A percentile compares a stretch with the other conserved stretches of the same genome.
These are phyloP conservation scores for Wickerhamomyces bovis DNA, from an alignment of 805 yeast species.

Conservation along the genomic window DNA sequence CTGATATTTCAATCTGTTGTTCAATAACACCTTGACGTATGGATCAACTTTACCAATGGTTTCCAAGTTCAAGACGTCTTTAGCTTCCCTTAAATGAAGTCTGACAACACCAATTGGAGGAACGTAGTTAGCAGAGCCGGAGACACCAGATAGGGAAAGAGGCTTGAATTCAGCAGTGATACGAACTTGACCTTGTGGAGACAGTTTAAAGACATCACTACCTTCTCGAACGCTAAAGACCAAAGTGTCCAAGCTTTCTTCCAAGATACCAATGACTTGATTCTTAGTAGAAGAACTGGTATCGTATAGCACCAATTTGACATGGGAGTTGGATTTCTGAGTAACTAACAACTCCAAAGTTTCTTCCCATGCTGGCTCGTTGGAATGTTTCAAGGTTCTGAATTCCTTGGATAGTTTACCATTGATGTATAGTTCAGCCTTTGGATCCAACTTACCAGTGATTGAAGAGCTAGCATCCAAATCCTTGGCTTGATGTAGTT, in stretches of 20 bases:
- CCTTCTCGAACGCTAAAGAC: slow-evolving; percentile 41
- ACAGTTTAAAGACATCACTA: slow-evolving; percentile 42
- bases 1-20: slow-evolving; percentile 50
- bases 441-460: slow-evolving; percentile 45
- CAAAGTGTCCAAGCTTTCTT: slow-evolving; percentile 36
- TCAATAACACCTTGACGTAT: slow-evolving; percentile 52
- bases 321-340: slow-evolving; percentile 48
- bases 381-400: slow-evolving; percentile 58
- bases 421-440: slow-evolving; percentile 60
- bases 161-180: slow-evolving; percentile 68
- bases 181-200: slow-evolving; percentile 50
- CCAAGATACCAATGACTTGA: slow-evolving; percentile 46
- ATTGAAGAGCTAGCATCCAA: slow-evolving; percentile 49
- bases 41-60: slow-evolving; percentile 74
- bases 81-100: slow-evolving; percentile 50
- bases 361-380: slow-evolving; percentile 71
- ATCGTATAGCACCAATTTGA: slow-evolving; percentile 58
- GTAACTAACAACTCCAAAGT: slow-evolving; percentile 55
- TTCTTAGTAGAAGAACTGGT: slow-evolving; percentile 39
- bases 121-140: slow-evolving; percentile 36
- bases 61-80: slow-evolving; percentile 49
- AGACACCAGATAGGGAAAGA: slow-evolving; percentile 46
- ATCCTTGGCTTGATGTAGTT: slow-evolving; percentile 52
- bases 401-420: slow-evolving; percentile 48
- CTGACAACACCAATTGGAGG: slow-evolving; percentile 67